Percentiles rank a stretch among this genome's conserved stretches.
phyloP scores from a whole-genome alignment of 176 grass and related monocot species.

The Pontederia crassipes region DNA sequence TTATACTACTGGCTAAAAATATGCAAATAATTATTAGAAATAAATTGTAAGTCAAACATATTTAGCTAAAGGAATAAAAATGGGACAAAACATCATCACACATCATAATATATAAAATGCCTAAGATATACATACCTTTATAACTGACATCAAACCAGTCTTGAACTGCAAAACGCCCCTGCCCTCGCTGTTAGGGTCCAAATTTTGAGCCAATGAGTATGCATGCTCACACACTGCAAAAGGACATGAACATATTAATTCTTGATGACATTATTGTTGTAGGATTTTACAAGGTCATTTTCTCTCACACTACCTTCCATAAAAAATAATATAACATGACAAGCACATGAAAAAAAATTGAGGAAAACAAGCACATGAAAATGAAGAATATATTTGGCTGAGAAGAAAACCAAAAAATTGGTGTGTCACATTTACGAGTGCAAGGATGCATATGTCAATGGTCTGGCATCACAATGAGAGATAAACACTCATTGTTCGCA shows the following conservation, averaged over 20 bases:
- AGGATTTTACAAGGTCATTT: neutral
- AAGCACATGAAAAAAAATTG: no score
- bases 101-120: neutral
- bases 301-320: no score
- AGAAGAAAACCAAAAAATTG: no score
- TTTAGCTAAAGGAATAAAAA: no score
- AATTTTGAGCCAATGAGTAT: slow-evolving; percentile 60
- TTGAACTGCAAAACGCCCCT: slow-evolving; percentile 95
- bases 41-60: neutral
- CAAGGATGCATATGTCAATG: no score
- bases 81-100: no score
- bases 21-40: neutral
- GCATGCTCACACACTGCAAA: slow-evolving; percentile 85
- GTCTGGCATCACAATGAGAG: no score
- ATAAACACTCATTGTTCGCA: no score
- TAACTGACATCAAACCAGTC: slow-evolving; percentile 85
- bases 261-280: neutral
- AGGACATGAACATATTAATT: neutral
- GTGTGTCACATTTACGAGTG: no score
- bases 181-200: slow-evolving; percentile 87
- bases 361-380: no score
- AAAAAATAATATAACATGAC: no score
- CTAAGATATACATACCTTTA: slow-evolving; percentile 49
- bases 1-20: neutral
- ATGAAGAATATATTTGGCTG: no score